A percentile compares a stretch with the other conserved stretches of the same genome.
Evolutionary conservation across 768 basidiomycete species (phyloP).

Genomic region (Russula vinacea): DNA sequence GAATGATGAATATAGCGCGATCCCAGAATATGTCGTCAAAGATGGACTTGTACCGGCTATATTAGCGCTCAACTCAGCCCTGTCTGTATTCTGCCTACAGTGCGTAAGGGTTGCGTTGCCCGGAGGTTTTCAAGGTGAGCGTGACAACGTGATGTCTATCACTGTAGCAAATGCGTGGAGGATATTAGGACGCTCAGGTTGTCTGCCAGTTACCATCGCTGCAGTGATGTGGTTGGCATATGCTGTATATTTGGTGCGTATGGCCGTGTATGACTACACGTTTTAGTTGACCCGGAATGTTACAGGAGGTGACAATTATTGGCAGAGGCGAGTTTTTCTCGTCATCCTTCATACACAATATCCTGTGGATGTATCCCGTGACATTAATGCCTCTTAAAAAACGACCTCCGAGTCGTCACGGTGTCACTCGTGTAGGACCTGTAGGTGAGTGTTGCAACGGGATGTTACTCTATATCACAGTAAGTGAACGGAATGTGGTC

Average conservation of each 20-base stretch:
- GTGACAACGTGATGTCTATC: neutral
- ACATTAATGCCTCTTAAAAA: neutral
- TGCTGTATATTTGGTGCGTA: neutral
- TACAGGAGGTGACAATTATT: neutral
- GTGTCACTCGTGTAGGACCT: too few relatives aligned
- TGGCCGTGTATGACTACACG: neutral
- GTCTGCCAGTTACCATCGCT: neutral
- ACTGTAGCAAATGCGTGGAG: neutral
- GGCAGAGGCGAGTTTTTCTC: too few relatives aligned
- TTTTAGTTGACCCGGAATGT: neutral
- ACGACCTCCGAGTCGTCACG: too few relatives aligned
- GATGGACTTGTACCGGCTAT: neutral
- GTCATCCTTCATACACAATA: neutral
- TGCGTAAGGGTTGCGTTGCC: neutral
- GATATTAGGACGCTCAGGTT: neutral
- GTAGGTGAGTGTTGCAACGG: neutral
- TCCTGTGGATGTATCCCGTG: neutral
- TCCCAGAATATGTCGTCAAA: neutral
- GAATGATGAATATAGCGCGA: neutral
- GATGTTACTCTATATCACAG: neutral
- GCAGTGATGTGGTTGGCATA: neutral
- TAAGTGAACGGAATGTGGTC: neutral
- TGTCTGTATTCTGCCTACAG: neutral
- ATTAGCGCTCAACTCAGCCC: neutral
- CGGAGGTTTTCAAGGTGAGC: neutral